Evolutionary conservation across 345 rosid genomes (phyloP).

Genomic region (Camelina laxa): DNA sequence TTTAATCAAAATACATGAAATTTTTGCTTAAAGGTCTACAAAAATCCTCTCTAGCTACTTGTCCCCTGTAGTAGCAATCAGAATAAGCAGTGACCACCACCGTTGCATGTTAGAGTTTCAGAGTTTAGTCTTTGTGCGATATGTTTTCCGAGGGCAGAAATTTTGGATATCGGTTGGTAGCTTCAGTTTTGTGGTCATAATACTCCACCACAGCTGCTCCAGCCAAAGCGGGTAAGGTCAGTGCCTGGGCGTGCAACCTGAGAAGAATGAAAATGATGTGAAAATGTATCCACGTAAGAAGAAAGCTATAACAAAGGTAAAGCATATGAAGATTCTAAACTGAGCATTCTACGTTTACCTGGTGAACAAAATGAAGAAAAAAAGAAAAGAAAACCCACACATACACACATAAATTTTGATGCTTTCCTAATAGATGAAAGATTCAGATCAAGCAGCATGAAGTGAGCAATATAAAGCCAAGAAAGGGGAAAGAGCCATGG

Average conservation of each 20-base stretch:
- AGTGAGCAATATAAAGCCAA: not conserved
- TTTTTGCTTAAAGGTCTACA: not conserved
- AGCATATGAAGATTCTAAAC: not conserved
- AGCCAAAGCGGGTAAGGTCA: slow-evolving; percentile 77
- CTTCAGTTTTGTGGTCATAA: slow-evolving; percentile 62
- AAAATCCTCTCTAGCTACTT: not conserved
- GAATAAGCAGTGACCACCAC: not conserved
- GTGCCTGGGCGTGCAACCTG: slow-evolving; percentile 90
- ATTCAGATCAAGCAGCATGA: not conserved
- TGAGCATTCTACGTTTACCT: not conserved
- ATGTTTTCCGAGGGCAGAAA: slow-evolving; percentile 47
- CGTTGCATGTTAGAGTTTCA: not conserved
- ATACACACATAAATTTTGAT: not conserved
- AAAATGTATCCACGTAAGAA: not conserved
- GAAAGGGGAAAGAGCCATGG: not conserved
- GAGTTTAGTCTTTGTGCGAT: slow-evolving; percentile 54
- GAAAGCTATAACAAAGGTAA: not conserved
- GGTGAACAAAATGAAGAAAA: slow-evolving; percentile 1
- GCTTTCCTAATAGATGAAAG: not conserved
- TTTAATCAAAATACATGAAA: not conserved
- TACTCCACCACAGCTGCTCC: slow-evolving; percentile 83
- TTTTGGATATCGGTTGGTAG: slow-evolving; percentile 49
- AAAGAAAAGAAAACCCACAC: not conserved
- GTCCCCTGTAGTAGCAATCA: not conserved
- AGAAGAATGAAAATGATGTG: not conserved